Evolutionary conservation across 1,284 basidiomycete species (phyloP).

Genomic region (Apiotrichum veenhuisii): DNA sequence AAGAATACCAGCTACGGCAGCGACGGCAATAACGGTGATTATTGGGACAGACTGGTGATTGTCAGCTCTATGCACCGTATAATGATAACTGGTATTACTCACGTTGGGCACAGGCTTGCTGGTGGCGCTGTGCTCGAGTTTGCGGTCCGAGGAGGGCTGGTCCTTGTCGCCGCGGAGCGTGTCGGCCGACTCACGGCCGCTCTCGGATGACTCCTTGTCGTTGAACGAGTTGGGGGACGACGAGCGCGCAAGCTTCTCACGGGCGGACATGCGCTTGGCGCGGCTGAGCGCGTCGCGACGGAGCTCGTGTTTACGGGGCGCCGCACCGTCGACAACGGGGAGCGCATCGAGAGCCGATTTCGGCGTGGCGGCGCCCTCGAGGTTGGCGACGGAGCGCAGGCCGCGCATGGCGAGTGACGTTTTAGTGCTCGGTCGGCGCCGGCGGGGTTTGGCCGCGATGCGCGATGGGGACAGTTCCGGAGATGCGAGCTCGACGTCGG

Average conservation of each 20-base stretch:
- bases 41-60: slow-evolving; percentile 26
- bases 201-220: slow-evolving; percentile 35
- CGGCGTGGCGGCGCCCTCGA: slow-evolving; percentile 28
- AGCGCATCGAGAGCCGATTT: slow-evolving; percentile 13
- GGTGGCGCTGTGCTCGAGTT: slow-evolving; percentile 6
- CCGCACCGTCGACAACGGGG: background rate
- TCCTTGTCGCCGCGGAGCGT: slow-evolving; percentile 34
- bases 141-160: slow-evolving; percentile 1
- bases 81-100: background rate
- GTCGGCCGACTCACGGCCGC: slow-evolving; percentile 40
- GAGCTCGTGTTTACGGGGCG: slow-evolving; percentile 10
- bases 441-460: slow-evolving; percentile 22
- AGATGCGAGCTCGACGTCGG: slow-evolving; percentile 3
- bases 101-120: slow-evolving; percentile 6
- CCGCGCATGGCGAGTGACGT: slow-evolving; percentile 35
- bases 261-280: slow-evolving; percentile 1
- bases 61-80: background rate
- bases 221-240: background rate
- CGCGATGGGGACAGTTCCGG: slow-evolving; percentile 1
- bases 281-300: slow-evolving; percentile 9
- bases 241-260: slow-evolving; percentile 3
- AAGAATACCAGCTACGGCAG: slow-evolving; percentile 38
- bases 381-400: slow-evolving; percentile 27
- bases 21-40: slow-evolving; percentile 38
- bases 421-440: slow-evolving; percentile 35